Percentiles rank a stretch among this genome's conserved stretches.
Evolutionary conservation across 2,329 filamentous ascomycete genomes (phyloP).

Genomic region (Huntiella decipiens): DNA sequence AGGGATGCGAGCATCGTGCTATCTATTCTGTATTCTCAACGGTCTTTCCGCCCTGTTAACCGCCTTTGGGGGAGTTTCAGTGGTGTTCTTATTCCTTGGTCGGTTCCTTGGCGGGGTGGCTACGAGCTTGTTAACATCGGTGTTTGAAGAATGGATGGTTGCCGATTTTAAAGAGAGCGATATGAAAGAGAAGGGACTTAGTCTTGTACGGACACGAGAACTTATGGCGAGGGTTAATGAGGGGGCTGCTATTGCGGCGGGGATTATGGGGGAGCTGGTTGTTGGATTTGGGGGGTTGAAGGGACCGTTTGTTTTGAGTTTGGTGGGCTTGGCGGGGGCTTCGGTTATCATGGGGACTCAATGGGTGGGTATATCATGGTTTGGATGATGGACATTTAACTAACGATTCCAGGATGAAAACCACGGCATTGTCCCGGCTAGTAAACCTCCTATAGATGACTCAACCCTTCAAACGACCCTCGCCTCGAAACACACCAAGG

Average conservation of each 20-base stretch:
- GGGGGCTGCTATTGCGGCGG: constrained; percentile 13
- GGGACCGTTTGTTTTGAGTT: constrained; percentile 27
- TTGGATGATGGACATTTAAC: neutral
- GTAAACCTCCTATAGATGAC: neutral
- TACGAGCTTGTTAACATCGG: constrained; percentile 37
- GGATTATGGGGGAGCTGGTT: constrained; percentile 31
- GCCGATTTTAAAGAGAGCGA: constrained; percentile 30
- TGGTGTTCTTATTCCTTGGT: constrained; percentile 29
- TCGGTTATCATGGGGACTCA: constrained; percentile 24
- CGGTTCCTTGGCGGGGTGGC: constrained; percentile 34
- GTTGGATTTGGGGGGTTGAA: constrained; percentile 29
- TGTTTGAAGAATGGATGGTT: constrained; percentile 44
- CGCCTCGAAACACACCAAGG: constrained; percentile 27
- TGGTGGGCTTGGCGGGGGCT: constrained; percentile 22
- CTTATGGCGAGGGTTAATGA: constrained; percentile 34
- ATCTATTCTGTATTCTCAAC: constrained; percentile 35
- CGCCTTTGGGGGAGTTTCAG: constrained; percentile 11
- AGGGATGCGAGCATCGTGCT: constrained; percentile 22
- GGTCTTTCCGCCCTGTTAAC: constrained; percentile 29
- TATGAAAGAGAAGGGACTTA: constrained; percentile 22
- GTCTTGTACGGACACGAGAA: constrained; percentile 31
- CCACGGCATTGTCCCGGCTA: constrained; percentile 19
- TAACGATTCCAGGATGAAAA: constrained; percentile 27
- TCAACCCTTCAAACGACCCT: constrained; percentile 14
- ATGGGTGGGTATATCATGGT: constrained; percentile 21